Evolutionary conservation across 1,284 basidiomycete genomes (phyloP).

Genomic region (Cutaneotrichosporon sp.): DNA sequence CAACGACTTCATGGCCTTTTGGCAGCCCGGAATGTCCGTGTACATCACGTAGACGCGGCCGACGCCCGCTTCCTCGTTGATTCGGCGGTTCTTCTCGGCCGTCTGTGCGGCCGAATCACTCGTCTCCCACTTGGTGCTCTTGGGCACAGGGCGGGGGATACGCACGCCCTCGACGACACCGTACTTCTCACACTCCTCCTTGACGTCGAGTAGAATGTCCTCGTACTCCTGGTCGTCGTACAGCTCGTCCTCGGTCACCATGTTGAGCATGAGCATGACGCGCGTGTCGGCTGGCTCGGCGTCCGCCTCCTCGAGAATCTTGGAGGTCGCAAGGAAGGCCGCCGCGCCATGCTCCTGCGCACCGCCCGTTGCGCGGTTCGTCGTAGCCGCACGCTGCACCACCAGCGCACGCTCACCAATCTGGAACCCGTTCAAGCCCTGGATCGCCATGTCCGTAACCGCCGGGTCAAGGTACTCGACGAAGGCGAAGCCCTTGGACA

Average conservation of each 20-base stretch:
- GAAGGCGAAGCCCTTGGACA: slow-evolving; percentile 99
- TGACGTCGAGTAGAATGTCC: slow-evolving; percentile 92
- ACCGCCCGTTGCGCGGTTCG: slow-evolving; percentile 41
- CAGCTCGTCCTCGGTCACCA: slow-evolving; percentile 94
- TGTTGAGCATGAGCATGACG: slow-evolving; percentile 96
- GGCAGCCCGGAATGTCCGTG: slow-evolving; percentile 62
- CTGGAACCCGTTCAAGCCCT: slow-evolving; percentile 95
- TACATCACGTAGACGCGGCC: slow-evolving; percentile 93
- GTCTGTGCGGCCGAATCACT: slow-evolving; percentile 60
- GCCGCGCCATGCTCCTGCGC: slow-evolving; percentile 44
- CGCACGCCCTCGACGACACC: slow-evolving; percentile 80
- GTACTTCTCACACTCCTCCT: slow-evolving; percentile 83
- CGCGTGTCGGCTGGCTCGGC: slow-evolving; percentile 61
- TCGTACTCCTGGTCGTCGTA: slow-evolving; percentile 86
- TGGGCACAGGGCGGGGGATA: slow-evolving; percentile 74
- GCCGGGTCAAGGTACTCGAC: slow-evolving; percentile 91
- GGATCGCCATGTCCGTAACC: slow-evolving; percentile 92
- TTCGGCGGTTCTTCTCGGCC: slow-evolving; percentile 57
- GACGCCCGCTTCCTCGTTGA: slow-evolving; percentile 84
- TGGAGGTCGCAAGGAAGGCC: slow-evolving; percentile 62
- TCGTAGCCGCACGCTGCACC: slow-evolving; percentile 77
- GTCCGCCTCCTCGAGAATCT: slow-evolving; percentile 66
- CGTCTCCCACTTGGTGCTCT: slow-evolving; percentile 76
- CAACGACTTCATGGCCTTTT: slow-evolving; percentile 71
- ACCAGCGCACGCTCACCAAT: slow-evolving; percentile 94